Conservation (phyloP, 768 basidiomycete species). For the Podaxis sp. region DNA sequence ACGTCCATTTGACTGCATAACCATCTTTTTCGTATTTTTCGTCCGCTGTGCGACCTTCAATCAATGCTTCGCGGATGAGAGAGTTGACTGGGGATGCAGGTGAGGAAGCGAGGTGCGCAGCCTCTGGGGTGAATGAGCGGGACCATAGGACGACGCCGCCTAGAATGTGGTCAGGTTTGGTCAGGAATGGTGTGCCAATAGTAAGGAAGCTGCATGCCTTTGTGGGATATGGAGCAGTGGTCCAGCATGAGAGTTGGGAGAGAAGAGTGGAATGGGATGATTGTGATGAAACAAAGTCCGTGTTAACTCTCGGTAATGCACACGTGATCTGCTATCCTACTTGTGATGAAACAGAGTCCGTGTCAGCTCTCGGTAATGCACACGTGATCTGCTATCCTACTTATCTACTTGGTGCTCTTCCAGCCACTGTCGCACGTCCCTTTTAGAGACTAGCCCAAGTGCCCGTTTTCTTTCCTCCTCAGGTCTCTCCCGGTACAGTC, state of each 20-base stretch:
- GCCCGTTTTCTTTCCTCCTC: conserved; percentile 40
- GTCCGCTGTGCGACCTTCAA: conserved; percentile 81
- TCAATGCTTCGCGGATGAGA: conserved; percentile 85
- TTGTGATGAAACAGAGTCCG: too few relatives aligned
- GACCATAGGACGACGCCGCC: conserved; percentile 95
- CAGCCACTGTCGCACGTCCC: conserved; percentile 79
- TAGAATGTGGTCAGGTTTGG: conserved; percentile 26
- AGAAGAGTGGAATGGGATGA: not conserved
- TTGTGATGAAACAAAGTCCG: not conserved
- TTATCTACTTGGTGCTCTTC: conserved; percentile 40
- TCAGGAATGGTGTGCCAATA: not conserved
- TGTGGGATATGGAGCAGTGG: conserved; percentile 93
- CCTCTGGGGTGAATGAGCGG: conserved; percentile 88
- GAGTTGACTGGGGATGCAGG: conserved; percentile 82
- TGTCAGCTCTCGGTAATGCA: not conserved
- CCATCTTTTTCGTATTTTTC: conserved; percentile 92
- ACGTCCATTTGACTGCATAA: conserved; percentile 91
- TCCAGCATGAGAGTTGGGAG: conserved; percentile 64
- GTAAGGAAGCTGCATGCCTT: conserved; percentile 44
- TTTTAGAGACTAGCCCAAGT: conserved; percentile 65
- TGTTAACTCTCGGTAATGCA: not conserved
- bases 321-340: conserved; percentile 5
- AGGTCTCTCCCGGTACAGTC: conserved; percentile 61
- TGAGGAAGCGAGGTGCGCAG: conserved; percentile 62
- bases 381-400: conserved; percentile 5